These are phyloP conservation scores for Rehmannia glutinosa DNA, from an alignment of 257 asterid species.

Conservation along the genomic window DNA sequence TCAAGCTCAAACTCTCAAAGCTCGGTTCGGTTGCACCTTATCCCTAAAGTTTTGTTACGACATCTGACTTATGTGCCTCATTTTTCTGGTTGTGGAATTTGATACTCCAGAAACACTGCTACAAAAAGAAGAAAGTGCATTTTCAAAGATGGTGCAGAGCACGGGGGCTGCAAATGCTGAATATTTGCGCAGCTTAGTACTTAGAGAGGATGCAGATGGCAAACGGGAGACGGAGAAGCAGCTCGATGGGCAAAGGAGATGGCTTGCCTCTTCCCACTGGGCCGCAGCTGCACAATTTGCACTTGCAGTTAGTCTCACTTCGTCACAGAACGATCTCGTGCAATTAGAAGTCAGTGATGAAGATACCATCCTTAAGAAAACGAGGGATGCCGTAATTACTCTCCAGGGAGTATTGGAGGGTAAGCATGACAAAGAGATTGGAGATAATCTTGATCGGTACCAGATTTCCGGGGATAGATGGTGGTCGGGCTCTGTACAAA, in stretches of 20 bases:
- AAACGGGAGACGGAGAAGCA: slow-evolving; percentile 37
- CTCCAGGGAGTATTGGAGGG: slow-evolving; percentile 58
- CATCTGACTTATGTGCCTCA: neutral
- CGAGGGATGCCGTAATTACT: slow-evolving; percentile 86
- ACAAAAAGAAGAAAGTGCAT: slow-evolving; percentile 65
- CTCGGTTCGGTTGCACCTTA: too few relatives aligned
- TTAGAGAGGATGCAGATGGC: slow-evolving; percentile 31
- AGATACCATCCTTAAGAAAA: slow-evolving; percentile 59
- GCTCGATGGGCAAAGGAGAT: slow-evolving; percentile 71
- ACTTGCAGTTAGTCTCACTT: slow-evolving; percentile 74
- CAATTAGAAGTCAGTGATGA: slow-evolving; percentile 59
- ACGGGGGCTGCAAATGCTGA: slow-evolving; percentile 93
- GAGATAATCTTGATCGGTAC: slow-evolving; percentile 54
- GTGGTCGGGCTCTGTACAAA: slow-evolving; percentile 66
- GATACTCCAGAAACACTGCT: slow-evolving; percentile 72
- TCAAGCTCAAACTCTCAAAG: too few relatives aligned
- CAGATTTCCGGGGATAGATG: slow-evolving; percentile 53
- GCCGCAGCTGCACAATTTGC: slow-evolving; percentile 94
- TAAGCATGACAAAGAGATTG: slow-evolving; percentile 45
- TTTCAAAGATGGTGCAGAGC: slow-evolving; percentile 95
- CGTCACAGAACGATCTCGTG: slow-evolving; percentile 79
- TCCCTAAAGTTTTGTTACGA: too few relatives aligned
- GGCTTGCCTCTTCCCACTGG: slow-evolving; percentile 96
- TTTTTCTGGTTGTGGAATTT: slow-evolving; percentile 68
- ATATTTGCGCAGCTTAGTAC: slow-evolving; percentile 75